These are phyloP conservation scores for Linnemannia zychae DNA, from an alignment of 192 early-diverging fungal species.

Conservation along the genomic window DNA sequence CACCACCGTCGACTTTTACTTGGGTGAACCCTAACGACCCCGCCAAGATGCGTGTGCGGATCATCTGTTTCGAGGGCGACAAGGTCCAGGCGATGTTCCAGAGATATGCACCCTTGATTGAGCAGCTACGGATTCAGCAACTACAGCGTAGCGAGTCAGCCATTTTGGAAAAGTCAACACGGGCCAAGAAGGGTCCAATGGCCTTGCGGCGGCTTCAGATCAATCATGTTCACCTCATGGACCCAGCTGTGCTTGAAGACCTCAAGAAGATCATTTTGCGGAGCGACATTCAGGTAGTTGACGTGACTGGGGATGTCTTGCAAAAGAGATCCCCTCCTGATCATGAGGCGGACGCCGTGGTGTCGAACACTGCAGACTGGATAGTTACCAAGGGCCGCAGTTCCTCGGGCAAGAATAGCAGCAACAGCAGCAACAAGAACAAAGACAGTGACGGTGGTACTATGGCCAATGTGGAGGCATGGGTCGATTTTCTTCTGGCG, in stretches of 20 bases:
- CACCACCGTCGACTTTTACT: not conserved
- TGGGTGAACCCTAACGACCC: slow-evolving; percentile 15
- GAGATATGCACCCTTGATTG: slow-evolving; percentile 18
- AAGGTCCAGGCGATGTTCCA: slow-evolving; percentile 30
- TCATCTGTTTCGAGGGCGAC: slow-evolving; percentile 17
- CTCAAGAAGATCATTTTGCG: slow-evolving; percentile 18
- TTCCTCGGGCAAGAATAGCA: not conserved
- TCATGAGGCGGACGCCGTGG: not conserved
- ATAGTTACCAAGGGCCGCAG: not conserved
- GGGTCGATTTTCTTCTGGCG: not conserved
- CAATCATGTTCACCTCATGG: not conserved
- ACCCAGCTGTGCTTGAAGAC: slow-evolving; percentile 1
- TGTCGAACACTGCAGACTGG: not conserved
- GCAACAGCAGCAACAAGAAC: not conserved
- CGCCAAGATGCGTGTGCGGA: slow-evolving; percentile 10
- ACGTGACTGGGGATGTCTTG: not conserved
- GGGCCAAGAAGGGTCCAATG: slow-evolving; percentile 41
- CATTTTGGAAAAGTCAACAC: slow-evolving; percentile 20
- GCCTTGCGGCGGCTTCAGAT: slow-evolving; percentile 7
- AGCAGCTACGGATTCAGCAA: not conserved
- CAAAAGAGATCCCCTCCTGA: not conserved
- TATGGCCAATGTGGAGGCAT: not conserved
- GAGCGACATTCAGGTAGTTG: not conserved
- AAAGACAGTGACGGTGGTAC: not conserved
- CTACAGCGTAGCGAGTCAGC: slow-evolving; percentile 6